phyloP scores from a whole-genome alignment of 176 grass and related monocot genomes.

The Ensete glaucum region DNA sequence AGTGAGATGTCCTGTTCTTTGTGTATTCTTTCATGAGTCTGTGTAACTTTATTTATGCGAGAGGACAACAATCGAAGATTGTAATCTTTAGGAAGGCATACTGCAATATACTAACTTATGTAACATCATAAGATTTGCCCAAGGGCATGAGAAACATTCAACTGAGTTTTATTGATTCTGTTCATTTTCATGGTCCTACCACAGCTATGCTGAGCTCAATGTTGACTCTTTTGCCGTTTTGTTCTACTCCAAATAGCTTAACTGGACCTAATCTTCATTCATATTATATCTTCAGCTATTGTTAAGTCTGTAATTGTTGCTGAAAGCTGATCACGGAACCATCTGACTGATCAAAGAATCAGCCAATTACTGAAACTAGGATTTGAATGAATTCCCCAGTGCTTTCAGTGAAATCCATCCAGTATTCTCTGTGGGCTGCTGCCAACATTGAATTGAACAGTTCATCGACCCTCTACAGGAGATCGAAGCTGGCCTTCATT shows the following conservation, averaged over 20 bases:
- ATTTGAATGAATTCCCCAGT: no score
- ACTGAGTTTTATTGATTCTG: not conserved
- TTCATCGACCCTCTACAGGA: not conserved
- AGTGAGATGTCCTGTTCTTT: not conserved
- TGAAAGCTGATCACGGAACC: no score
- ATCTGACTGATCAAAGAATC: no score
- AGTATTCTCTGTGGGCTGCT: not conserved
- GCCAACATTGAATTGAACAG: not conserved
- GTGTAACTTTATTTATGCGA: not conserved
- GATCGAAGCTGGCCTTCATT: not conserved
- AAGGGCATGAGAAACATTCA: constrained; percentile 4
- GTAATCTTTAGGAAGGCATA: not conserved
- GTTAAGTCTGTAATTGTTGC: no score
- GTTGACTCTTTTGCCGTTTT: no score
- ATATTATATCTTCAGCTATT: no score
- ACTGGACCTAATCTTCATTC: no score
- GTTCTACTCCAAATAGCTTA: no score
- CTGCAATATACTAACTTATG: constrained; percentile 1
- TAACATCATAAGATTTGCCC: not conserved
- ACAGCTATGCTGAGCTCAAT: not conserved
- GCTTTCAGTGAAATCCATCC: no score
- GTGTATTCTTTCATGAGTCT: not conserved
- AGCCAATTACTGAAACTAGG: no score
- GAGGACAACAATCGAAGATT: not conserved
- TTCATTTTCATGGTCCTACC: not conserved